Evolutionary conservation across 106 monocot species (phyloP).

Genomic region (Allium sativum): DNA sequence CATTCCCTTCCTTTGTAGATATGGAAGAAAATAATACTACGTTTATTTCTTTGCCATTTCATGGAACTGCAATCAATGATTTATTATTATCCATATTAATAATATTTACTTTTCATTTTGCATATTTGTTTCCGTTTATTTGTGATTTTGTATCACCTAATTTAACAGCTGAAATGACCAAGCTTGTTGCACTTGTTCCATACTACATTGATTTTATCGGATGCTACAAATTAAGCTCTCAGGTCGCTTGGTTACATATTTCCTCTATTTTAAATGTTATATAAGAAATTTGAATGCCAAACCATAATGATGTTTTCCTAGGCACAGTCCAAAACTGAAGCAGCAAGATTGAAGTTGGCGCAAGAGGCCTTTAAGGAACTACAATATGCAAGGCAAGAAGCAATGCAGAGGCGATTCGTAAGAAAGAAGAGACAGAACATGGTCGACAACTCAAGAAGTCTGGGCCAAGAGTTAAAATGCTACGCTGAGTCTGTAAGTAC

Average conservation of each 20-base stretch:
- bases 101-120: too few relatives aligned
- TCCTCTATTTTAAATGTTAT: too few relatives aligned
- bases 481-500: slow-evolving; percentile 10
- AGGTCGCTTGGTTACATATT: slow-evolving; percentile 24
- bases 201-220: slow-evolving; percentile 94
- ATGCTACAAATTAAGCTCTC: slow-evolving; percentile 80
- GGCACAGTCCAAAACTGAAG: slow-evolving; percentile 78
- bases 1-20: too few relatives aligned
- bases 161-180: slow-evolving; percentile 67
- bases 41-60: too few relatives aligned
- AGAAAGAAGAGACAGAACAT: slow-evolving; percentile 83
- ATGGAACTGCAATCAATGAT: too few relatives aligned
- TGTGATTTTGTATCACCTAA: too few relatives aligned
- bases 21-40: too few relatives aligned
- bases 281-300: too few relatives aligned
- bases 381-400: slow-evolving; percentile 64
- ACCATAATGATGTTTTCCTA: too few relatives aligned
- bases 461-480: slow-evolving; percentile 74
- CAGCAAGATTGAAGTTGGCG: slow-evolving; percentile 59
- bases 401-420: slow-evolving; percentile 61
- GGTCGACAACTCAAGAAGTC: slow-evolving; percentile 71
- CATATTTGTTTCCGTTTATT: too few relatives aligned
- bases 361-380: slow-evolving; percentile 72
- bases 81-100: too few relatives aligned
- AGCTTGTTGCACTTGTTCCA: slow-evolving; percentile 74